Conservation (phyloP, 2,329 filamentous ascomycete species). For the Stenocarpella maydis region DNA sequence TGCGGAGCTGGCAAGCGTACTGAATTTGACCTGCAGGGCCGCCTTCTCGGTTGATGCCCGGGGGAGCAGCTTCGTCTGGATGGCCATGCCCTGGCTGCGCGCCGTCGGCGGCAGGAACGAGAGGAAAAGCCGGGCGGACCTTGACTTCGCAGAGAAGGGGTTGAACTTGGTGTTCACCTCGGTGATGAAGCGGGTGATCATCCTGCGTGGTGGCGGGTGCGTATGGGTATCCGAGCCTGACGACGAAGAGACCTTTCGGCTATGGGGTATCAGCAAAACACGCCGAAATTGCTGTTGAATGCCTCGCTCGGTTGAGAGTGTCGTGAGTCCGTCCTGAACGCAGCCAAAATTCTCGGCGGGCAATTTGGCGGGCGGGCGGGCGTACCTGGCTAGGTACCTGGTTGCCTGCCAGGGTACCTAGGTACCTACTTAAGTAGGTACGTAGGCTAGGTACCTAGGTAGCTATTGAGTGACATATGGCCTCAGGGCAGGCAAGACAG, state of each 20-base stretch:
- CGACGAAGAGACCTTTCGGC: background rate
- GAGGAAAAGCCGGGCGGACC: constrained; percentile 88
- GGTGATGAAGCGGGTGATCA: constrained; percentile 89
- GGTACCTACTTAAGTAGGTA: no score
- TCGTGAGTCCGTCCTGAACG: background rate
- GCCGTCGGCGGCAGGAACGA: constrained; percentile 83
- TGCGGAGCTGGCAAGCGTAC: constrained; percentile 56
- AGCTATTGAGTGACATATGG: constrained; percentile 15
- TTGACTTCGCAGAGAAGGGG: constrained; percentile 82
- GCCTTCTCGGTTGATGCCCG: constrained; percentile 73
- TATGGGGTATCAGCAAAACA: background rate
- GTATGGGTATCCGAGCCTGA: background rate
- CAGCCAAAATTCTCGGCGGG: background rate
- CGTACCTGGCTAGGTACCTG: no score
- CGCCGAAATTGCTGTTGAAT: background rate
- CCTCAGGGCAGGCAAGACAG: background rate
- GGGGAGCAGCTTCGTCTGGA: constrained; percentile 80
- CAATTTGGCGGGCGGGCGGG: constrained; percentile 20
- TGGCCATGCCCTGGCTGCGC: constrained; percentile 74
- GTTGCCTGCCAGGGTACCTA: no score
- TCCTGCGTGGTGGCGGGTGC: constrained; percentile 50
- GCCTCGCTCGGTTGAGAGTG: background rate
- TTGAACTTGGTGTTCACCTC: constrained; percentile 89
- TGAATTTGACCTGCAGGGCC: constrained; percentile 83
- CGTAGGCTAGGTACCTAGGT: no score